Conservation (phyloP, 2,329 filamentous ascomycete species). For the Plenodomus lindquistii region DNA sequence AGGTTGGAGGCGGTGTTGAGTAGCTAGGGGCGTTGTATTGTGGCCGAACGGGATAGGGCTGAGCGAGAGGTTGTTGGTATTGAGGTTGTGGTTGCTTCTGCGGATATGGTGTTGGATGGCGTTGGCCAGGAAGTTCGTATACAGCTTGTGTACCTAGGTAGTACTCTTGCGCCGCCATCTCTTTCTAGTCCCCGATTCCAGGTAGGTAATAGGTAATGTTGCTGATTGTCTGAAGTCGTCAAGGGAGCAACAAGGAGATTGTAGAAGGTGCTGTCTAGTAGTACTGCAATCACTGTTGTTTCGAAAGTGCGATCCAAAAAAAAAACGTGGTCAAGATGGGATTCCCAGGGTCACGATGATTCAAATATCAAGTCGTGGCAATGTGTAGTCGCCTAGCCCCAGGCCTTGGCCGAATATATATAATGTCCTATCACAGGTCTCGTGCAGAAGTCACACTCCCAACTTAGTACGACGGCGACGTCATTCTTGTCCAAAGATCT, state of each 20-base stretch:
- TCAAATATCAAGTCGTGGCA: neutral
- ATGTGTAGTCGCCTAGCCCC: neutral
- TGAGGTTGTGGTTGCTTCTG: conserved; percentile 17
- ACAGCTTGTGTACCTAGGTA: conserved; percentile 30
- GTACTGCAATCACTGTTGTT: neutral
- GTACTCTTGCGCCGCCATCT: conserved; percentile 43
- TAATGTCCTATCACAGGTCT: conserved; percentile 15
- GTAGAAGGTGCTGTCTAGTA: neutral
- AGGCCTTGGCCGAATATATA: conserved; percentile 22
- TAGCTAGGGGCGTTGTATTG: conserved; percentile 14
- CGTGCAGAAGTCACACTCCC: conserved; percentile 31
- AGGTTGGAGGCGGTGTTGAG: conserved; percentile 21
- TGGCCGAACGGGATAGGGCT: conserved; percentile 1
- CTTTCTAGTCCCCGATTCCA: neutral
- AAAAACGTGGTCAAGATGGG: neutral
- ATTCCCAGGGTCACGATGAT: neutral
- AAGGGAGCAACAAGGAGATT: neutral
- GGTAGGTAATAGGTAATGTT: neutral
- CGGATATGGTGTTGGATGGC: conserved; percentile 16
- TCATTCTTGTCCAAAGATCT: conserved; percentile 29
- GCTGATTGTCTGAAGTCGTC: neutral
- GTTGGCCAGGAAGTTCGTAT: conserved; percentile 24
- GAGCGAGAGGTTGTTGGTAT: neutral
- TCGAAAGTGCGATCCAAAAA: neutral
- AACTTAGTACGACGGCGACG: conserved; percentile 21